phyloP scores from a whole-genome alignment of 2,329 filamentous ascomycete species.

The Neospermospora avenae region DNA sequence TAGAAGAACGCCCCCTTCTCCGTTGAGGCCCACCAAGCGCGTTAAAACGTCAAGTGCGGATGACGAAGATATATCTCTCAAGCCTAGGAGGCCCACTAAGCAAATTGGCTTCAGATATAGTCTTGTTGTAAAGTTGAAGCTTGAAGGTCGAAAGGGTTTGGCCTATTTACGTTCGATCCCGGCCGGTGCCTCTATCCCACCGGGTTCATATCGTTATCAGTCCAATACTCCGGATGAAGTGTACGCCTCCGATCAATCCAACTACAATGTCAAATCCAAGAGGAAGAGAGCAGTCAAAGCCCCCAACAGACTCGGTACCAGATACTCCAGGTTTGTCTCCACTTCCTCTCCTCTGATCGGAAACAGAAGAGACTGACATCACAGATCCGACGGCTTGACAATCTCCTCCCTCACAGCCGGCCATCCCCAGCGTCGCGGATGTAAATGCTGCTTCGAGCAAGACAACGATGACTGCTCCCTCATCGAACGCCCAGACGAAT shows the following conservation, averaged over 20 bases:
- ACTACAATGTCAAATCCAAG: background rate
- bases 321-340: background rate
- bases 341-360: too few species aligned
- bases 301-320: background rate
- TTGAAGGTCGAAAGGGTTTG: constrained; percentile 10
- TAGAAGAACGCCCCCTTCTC: background rate
- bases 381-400: constrained; percentile 25
- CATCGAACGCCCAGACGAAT: constrained; percentile 20
- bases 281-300: constrained; percentile 7
- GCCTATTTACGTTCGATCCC: constrained; percentile 21
- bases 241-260: constrained; percentile 3
- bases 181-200: constrained; percentile 4
- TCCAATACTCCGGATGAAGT: background rate
- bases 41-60: background rate
- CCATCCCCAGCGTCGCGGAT: constrained; percentile 28
- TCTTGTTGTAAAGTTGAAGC: constrained; percentile 18
- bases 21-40: background rate
- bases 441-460: constrained; percentile 27
- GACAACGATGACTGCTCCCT: constrained; percentile 29
- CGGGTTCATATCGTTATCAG: background rate
- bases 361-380: constrained; percentile 11
- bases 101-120: constrained; percentile 12
- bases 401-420: constrained; percentile 20
- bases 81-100: background rate
- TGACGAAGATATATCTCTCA: constrained; percentile 6